Conservation (phyloP, 2,329 filamentous ascomycete species). For the Pyricularia sp. region DNA sequence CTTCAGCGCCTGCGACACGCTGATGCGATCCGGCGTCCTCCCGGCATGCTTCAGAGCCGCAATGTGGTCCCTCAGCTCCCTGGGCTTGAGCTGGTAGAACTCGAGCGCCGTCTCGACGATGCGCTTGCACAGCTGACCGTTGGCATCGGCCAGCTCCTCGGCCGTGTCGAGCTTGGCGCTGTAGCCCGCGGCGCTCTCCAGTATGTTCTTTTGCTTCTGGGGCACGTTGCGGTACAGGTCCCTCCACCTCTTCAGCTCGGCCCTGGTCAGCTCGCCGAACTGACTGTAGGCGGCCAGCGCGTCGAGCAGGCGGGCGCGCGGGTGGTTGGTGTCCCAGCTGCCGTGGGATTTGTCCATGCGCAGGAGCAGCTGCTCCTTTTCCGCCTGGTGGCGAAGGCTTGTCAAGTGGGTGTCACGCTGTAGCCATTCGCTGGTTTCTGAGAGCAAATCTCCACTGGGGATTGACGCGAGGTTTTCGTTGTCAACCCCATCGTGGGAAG, state of each 20-base stretch:
- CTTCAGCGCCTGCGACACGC: slow-evolving; percentile 43
- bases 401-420: not conserved
- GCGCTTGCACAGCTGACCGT: slow-evolving; percentile 33
- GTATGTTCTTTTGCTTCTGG: slow-evolving; percentile 27
- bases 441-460: not conserved
- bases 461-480: not conserved
- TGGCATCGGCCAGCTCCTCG: slow-evolving; percentile 31
- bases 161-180: slow-evolving; percentile 39
- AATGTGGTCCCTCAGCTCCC: slow-evolving; percentile 34
- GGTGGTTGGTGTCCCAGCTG: slow-evolving; percentile 24
- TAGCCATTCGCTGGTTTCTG: not conserved
- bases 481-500: not conserved
- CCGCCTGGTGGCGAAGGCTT: slow-evolving; percentile 6
- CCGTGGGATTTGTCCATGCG: slow-evolving; percentile 19
- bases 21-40: slow-evolving; percentile 28
- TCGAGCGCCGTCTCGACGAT: slow-evolving; percentile 34
- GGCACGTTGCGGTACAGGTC: slow-evolving; percentile 26
- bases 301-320: slow-evolving; percentile 28
- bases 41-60: slow-evolving; percentile 26
- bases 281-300: slow-evolving; percentile 26
- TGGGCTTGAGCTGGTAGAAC: slow-evolving; percentile 33
- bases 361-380: slow-evolving; percentile 15
- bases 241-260: slow-evolving; percentile 24
- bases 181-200: slow-evolving; percentile 49
- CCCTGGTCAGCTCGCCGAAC: slow-evolving; percentile 24